A percentile compares a stretch with the other conserved stretches of the same genome.
phyloP scores from a whole-genome alignment of 305 asterid species.

The Ilex paraguariensis region DNA sequence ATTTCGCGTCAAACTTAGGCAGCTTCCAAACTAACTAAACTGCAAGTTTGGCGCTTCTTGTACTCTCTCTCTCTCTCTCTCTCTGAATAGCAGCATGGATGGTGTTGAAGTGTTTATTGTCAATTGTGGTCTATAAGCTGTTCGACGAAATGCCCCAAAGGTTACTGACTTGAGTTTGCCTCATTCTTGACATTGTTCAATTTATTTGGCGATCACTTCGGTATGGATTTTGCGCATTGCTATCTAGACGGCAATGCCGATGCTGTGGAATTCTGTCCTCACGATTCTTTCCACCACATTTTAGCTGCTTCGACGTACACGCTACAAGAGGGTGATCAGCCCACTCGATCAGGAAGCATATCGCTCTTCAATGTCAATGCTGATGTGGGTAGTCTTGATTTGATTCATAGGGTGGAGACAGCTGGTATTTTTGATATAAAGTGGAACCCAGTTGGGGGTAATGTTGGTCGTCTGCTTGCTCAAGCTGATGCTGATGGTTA shows the following conservation, averaged over 20 bases:
- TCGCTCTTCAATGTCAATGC: slow-evolving; percentile 63
- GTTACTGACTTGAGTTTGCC: neutral
- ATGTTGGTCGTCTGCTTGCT: slow-evolving; percentile 59
- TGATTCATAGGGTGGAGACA: slow-evolving; percentile 51
- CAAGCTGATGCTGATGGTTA: slow-evolving; percentile 97
- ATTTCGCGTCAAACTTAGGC: too few relatives aligned
- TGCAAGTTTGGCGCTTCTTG: too few relatives aligned
- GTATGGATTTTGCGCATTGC: slow-evolving; percentile 67
- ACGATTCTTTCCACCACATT: slow-evolving; percentile 47
- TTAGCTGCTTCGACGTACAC: slow-evolving; percentile 93
- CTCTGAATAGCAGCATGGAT: too few relatives aligned
- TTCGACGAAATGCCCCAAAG: slow-evolving; percentile 34
- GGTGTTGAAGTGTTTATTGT: too few relatives aligned
- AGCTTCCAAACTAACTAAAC: too few relatives aligned
- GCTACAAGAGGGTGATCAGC: slow-evolving; percentile 80
- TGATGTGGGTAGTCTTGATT: slow-evolving; percentile 40
- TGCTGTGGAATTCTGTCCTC: slow-evolving; percentile 92
- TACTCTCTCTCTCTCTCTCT: too few relatives aligned
- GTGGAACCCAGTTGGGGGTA: slow-evolving; percentile 55
- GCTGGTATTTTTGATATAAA: slow-evolving; percentile 87
- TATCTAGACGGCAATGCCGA: slow-evolving; percentile 77
- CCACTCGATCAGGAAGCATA: slow-evolving; percentile 72
- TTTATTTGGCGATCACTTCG: slow-evolving; percentile 17
- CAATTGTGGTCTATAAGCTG: neutral
- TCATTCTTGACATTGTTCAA: neutral